Percentiles rank a stretch among this genome's conserved stretches.
Conservation (phyloP, 176 grass and related monocot genomes). For the Oryza australiensis region DNA sequence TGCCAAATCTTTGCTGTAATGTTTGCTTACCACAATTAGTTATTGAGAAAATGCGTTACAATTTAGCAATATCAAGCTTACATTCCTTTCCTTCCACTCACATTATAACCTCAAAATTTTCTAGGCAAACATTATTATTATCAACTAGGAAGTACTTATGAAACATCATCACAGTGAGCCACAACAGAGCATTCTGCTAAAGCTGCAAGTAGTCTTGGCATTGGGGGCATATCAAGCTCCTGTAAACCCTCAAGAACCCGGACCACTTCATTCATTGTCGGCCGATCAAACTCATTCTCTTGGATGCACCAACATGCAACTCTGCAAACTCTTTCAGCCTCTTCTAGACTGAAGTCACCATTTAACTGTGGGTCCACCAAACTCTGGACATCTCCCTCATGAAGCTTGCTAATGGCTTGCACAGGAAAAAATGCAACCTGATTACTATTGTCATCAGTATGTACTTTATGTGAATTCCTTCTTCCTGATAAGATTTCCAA, state of each 20-base stretch:
- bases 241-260: not conserved
- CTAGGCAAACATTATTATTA: not conserved
- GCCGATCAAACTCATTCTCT: not conserved
- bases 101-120: not conserved
- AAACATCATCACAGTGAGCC: not conserved
- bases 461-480: constrained; percentile 28
- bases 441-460: not conserved
- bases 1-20: not conserved
- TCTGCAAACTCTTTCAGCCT: not conserved
- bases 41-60: not conserved
- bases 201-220: not conserved
- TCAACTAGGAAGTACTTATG: not conserved
- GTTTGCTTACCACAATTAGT: not conserved
- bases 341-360: not conserved
- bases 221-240: not conserved
- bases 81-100: not conserved
- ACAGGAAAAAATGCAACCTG: not conserved
- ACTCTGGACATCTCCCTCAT: not conserved
- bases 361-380: not conserved
- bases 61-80: not conserved
- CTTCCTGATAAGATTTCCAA: constrained; percentile 44
- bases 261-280: not conserved
- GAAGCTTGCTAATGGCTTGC: not conserved
- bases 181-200: not conserved
- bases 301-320: not conserved